Conservation (phyloP, 1,284 basidiomycete species). For the Heterobasidion annosum region DNA sequence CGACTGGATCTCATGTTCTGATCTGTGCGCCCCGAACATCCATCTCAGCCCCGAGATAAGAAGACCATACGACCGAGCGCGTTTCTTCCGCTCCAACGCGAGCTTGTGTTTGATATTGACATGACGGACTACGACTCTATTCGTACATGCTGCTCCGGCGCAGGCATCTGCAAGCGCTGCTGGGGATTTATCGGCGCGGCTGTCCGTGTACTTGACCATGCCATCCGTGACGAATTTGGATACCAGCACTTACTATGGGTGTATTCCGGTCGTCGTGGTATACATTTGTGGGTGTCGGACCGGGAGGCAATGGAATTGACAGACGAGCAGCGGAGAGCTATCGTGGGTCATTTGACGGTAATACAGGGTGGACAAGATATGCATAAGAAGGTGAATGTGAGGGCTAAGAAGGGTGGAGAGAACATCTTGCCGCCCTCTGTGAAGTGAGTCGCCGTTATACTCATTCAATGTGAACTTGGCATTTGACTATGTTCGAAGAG, state of each 20-base stretch:
- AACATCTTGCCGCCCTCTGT: conserved; percentile 58
- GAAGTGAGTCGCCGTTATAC: conserved; percentile 35
- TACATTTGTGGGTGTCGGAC: conserved; percentile 98
- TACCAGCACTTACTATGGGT: conserved; percentile 87
- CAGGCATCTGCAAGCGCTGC: conserved; percentile 88
- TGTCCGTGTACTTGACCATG: conserved; percentile 78
- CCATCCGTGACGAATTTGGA: conserved; percentile 83
- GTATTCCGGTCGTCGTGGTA: conserved; percentile 96
- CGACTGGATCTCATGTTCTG: not conserved
- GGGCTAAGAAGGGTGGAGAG: conserved; percentile 25
- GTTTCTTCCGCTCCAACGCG: conserved; percentile 76
- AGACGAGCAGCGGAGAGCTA: conserved; percentile 83
- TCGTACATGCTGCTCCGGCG: conserved; percentile 90
- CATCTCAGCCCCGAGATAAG: conserved; percentile 77
- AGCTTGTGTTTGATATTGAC: conserved; percentile 99
- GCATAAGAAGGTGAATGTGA: conserved; percentile 79
- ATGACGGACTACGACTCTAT: conserved; percentile 99
- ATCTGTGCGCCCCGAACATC: not conserved
- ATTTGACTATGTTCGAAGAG: conserved; percentile 21
- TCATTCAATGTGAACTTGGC: not conserved
- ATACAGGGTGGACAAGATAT: conserved; percentile 80
- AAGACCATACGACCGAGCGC: conserved; percentile 75
- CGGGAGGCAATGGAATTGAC: conserved; percentile 80
- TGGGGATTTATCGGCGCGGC: conserved; percentile 95
- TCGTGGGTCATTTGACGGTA: conserved; percentile 86